phyloP scores from a whole-genome alignment of 1,139 yeast species.

The Protomyces gravidus region DNA sequence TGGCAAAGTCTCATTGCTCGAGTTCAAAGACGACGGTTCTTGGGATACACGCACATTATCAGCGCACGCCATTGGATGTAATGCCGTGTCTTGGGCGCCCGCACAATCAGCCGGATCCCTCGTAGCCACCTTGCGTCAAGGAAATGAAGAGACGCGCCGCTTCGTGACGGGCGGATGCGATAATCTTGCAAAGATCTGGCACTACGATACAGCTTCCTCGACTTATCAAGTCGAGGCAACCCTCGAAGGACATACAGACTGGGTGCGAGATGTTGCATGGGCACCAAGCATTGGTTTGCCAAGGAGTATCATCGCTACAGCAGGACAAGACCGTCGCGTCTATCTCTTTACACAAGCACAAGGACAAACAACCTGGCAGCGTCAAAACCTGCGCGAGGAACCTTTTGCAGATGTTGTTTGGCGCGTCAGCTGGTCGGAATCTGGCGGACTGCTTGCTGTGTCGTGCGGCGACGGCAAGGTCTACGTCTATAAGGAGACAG shows the following conservation, averaged over 20 bases:
- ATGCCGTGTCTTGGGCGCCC: constrained; percentile 96
- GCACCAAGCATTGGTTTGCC: constrained; percentile 76
- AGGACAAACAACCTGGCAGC: constrained; percentile 69
- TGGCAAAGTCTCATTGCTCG: constrained; percentile 85
- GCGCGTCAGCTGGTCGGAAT: constrained; percentile 96
- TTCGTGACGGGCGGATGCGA: constrained; percentile 96
- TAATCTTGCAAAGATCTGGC: constrained; percentile 89
- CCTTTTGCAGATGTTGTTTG: constrained; percentile 95
- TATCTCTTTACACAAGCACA: constrained; percentile 85
- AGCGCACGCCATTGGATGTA: constrained; percentile 92
- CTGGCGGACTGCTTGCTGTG: constrained; percentile 92
- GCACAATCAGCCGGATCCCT: constrained; percentile 44
- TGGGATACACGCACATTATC: constrained; percentile 60
- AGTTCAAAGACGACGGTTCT: constrained; percentile 85
- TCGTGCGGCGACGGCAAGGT: constrained; percentile 96
- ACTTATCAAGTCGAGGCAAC: constrained; percentile 69
- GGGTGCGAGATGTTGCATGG: constrained; percentile 99
- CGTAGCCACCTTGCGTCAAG: constrained; percentile 40
- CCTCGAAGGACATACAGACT: constrained; percentile 86
- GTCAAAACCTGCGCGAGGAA: constrained; percentile 61
- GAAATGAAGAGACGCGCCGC: constrained; percentile 51
- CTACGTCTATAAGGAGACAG: constrained; percentile 92
- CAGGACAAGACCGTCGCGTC: constrained; percentile 94
- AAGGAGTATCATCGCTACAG: constrained; percentile 91
- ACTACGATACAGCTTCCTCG: constrained; percentile 47